Evolutionary conservation across 805 yeast genomes (phyloP), one percentile per base, ranked within the genome.

Genomic region (Starmerella bombicola): DNA sequence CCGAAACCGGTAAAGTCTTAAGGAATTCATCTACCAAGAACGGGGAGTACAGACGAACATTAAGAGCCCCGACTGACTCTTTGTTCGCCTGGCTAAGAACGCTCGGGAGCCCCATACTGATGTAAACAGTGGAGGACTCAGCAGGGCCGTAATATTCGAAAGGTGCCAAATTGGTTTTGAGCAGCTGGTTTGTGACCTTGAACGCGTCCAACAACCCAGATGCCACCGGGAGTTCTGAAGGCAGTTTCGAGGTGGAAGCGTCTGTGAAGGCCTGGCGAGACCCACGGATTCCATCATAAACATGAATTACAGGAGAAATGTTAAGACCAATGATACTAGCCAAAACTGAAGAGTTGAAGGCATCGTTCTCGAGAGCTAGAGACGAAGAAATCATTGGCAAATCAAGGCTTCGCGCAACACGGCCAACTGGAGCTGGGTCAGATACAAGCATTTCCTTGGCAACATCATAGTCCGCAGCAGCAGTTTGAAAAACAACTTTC

Each of bases 281-380:
- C 43, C 73, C 76, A 38, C 75, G 69, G 12, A 80, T 67, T 25
- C 95, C 96, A 59, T 86, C 95, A 57, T 78, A 83, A 47, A 83
- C 66, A 59, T 81, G 77, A 41, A 84, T 57, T 12, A 78, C 69
- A 3, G 93, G 80, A n/a, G 55, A 57, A 21, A 62, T 61, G 33
- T 65, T 52, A 24, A 71, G 66, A 17, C 86, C 77, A 49, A 78
- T 63, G 38, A 71, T 78, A 32, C 76, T 65, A 36, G 84, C 69
- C 51, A 83, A 66, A 30, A 80, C 61, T 18, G 93, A 58, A 2
- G 51, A 33, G 37, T 38, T 18, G 18, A 40, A 44, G 39, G 76
- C 65, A 47, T 73, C 74, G 61, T 81, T 88, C 39, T 76, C 71
- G 58, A 82, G 93, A 29, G 68, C 54, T 38, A 68, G 60, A 24